phyloP scores from a whole-genome alignment of 2,329 filamentous ascomycete species.

The Rosellinia necatrix region DNA sequence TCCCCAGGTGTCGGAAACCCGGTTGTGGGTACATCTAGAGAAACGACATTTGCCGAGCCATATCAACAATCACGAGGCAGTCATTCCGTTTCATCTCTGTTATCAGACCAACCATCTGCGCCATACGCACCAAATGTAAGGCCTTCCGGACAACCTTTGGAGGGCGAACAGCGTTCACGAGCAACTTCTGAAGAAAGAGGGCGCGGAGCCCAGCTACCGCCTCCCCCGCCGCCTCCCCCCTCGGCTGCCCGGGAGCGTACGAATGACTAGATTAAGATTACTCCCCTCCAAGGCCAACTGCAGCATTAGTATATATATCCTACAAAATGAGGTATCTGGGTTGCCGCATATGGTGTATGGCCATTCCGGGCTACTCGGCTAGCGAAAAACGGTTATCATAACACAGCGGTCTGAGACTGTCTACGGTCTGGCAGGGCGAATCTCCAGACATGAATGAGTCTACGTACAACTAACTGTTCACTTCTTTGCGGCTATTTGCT shows the following conservation, averaged over 20 bases:
- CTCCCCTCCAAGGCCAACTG: not conserved
- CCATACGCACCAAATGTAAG: constrained; percentile 39
- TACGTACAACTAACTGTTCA: constrained; percentile 4
- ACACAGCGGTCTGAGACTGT: constrained; percentile 11
- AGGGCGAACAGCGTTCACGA: constrained; percentile 41
- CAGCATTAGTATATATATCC: not conserved
- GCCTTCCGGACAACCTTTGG: constrained; percentile 31
- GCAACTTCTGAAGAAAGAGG: constrained; percentile 43
- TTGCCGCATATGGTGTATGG: not conserved
- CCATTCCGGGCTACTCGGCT: not conserved
- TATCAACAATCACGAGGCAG: constrained; percentile 42
- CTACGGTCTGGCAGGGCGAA: constrained; percentile 1
- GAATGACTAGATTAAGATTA: not conserved
- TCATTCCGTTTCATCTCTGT: constrained; percentile 52
- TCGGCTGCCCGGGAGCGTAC: constrained; percentile 15
- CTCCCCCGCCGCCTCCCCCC: constrained; percentile 17
- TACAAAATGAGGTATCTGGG: not conserved
- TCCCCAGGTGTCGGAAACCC: constrained; percentile 42
- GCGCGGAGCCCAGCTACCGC: constrained; percentile 34
- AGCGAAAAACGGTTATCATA: not conserved
- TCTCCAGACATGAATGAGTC: not conserved
- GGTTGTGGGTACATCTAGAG: constrained; percentile 39
- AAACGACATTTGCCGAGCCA: constrained; percentile 41
- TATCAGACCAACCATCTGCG: constrained; percentile 47
- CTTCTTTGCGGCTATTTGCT: constrained; percentile 15